phyloP scores from a whole-genome alignment of 2,329 filamentous ascomycete genomes.

The Fusarium bactridioides region DNA sequence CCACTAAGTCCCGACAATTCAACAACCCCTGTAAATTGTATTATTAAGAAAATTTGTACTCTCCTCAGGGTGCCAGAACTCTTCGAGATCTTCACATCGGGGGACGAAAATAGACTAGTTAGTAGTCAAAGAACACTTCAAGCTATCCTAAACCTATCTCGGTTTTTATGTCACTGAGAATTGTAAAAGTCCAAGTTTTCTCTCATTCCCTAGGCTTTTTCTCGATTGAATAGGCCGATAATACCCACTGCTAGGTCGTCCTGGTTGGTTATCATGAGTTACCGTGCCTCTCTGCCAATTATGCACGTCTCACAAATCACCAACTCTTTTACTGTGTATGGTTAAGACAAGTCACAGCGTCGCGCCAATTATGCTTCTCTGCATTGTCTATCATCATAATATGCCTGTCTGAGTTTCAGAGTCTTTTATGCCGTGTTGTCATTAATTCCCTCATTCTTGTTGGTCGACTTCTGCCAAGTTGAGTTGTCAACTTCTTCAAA shows the following conservation, averaged over 20 bases:
- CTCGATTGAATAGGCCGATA: background rate
- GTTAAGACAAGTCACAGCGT: constrained; percentile 15
- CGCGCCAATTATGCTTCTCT: constrained; percentile 2
- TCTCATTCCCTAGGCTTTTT: background rate
- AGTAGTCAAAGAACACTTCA: background rate
- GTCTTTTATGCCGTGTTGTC: background rate
- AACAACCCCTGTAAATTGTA: constrained; percentile 14
- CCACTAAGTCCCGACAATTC: constrained; percentile 12
- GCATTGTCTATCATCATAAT: background rate
- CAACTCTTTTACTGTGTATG: constrained; percentile 1
- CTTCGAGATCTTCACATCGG: background rate
- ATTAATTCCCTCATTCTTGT: constrained; percentile 9
- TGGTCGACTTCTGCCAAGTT: background rate
- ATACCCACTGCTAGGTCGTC: background rate
- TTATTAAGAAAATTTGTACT: constrained; percentile 5
- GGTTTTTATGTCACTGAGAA: background rate
- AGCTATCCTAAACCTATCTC: background rate
- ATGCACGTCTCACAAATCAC: background rate
- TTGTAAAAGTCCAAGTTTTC: background rate
- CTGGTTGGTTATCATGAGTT: background rate
- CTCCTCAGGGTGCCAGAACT: background rate
- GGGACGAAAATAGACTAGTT: background rate
- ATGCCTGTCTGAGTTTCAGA: background rate
- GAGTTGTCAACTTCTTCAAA: background rate
- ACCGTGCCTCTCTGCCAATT: constrained; percentile 6